Percentiles rank a stretch among this genome's conserved stretches.
phyloP scores from a whole-genome alignment of 2,329 filamentous ascomycete species.

The Fusarium nodosum region DNA sequence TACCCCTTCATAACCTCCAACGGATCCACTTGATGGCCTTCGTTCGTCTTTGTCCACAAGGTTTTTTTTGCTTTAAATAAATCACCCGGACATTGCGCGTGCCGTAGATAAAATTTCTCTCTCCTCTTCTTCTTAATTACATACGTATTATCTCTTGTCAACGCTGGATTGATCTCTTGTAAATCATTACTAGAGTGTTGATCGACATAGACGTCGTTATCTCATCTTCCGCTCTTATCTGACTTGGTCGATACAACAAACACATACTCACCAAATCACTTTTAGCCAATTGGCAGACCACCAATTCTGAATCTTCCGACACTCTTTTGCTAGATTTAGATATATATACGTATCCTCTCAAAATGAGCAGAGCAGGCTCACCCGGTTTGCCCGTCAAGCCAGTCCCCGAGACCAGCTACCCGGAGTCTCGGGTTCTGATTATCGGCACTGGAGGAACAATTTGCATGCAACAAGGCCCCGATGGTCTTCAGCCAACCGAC shows the following conservation, averaged over 20 bases:
- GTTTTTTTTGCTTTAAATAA: constrained; percentile 35
- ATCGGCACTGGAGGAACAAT: constrained; percentile 93
- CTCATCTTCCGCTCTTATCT: constrained; percentile 34
- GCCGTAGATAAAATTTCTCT: constrained; percentile 3
- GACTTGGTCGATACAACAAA: constrained; percentile 5
- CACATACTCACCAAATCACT: neutral
- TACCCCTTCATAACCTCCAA: constrained; percentile 50
- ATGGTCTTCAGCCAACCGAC: constrained; percentile 83
- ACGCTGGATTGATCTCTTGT: neutral
- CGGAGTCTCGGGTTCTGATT: constrained; percentile 86
- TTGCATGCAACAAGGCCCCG: constrained; percentile 86
- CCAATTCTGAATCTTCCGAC: neutral
- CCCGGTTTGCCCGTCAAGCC: constrained; percentile 25
- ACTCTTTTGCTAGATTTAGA: neutral
- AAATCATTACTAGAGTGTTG: neutral
- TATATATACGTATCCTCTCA: neutral
- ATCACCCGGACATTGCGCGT: constrained; percentile 32
- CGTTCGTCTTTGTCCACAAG: constrained; percentile 43
- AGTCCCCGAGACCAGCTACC: constrained; percentile 57
- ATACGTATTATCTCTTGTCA: neutral
- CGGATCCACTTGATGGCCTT: constrained; percentile 51
- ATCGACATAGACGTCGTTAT: constrained; percentile 20
- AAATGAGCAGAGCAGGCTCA: constrained; percentile 32
- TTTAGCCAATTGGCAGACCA: neutral
- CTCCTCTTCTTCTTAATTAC: constrained; percentile 2